Evolutionary conservation across 192 early-diverging fungal species (phyloP).

Genomic region (Linnemannia elongata): DNA sequence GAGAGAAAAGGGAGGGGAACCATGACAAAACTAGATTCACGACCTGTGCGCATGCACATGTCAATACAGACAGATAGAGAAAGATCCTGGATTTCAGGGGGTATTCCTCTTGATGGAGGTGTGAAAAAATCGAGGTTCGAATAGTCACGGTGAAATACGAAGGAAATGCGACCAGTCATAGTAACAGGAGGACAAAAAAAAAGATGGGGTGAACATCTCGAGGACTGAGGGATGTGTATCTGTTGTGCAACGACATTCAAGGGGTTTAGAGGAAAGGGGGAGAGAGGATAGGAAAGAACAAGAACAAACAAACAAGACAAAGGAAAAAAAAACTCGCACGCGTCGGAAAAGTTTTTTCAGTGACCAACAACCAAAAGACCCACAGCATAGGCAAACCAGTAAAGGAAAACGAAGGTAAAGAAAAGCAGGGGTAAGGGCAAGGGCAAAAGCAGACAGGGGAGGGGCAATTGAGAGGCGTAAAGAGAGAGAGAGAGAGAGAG

Average conservation of each 20-base stretch:
- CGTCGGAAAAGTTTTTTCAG: background rate
- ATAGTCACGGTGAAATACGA: background rate
- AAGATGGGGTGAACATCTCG: background rate
- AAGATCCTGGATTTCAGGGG: background rate
- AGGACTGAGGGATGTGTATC: background rate
- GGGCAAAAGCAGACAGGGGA: background rate
- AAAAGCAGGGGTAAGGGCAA: background rate
- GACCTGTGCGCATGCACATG: slow-evolving; percentile 8
- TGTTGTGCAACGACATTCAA: slow-evolving; percentile 3
- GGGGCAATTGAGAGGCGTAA: background rate
- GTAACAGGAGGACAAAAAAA: background rate
- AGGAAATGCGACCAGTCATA: background rate
- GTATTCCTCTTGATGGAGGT: background rate
- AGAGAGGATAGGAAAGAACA: background rate
- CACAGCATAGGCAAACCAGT: background rate
- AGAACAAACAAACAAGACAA: background rate
- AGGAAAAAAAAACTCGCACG: background rate
- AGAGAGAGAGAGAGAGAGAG: background rate
- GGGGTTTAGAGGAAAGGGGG: background rate
- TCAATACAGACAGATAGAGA: background rate
- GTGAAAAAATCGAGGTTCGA: background rate
- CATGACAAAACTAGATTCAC: background rate
- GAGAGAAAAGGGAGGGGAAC: background rate
- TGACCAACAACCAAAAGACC: background rate
- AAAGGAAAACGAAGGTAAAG: background rate